Percentiles rank a stretch among this genome's conserved stretches.
Conservation (phyloP, 495 filamentous ascomycete genomes). For the Halenospora varia region DNA sequence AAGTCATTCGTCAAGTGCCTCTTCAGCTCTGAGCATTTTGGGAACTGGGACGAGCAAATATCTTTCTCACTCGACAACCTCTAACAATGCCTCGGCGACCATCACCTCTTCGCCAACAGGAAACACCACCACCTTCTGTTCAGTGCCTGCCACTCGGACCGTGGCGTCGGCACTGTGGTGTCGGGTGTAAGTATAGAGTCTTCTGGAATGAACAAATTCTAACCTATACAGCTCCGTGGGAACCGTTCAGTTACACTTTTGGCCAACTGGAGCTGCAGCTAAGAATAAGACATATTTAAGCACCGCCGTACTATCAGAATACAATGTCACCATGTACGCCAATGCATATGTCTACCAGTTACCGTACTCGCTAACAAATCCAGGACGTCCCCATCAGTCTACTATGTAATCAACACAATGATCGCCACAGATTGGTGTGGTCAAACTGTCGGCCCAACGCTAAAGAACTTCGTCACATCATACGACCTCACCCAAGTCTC, state of each 20-base stretch:
- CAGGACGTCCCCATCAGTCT: constrained; percentile 3
- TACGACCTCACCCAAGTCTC: neutral
- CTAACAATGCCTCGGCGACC: neutral
- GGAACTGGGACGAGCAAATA: neutral
- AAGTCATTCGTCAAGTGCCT: neutral
- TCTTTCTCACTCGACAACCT: neutral
- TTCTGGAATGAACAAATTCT: neutral
- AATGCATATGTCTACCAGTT: too few species aligned
- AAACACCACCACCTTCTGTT: neutral
- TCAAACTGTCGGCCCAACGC: neutral
- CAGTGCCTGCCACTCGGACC: neutral
- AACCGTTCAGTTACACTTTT: constrained; percentile 5
- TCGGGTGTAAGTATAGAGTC: neutral
- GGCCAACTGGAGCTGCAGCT: neutral
- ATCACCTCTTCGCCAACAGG: neutral
- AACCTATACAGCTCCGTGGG: neutral
- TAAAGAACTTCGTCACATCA: neutral
- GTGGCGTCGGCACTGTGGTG: neutral
- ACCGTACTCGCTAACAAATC: too few species aligned
- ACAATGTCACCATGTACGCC: constrained; percentile 3
- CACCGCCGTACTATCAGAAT: neutral
- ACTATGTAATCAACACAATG: constrained; percentile 4
- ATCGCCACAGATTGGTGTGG: neutral
- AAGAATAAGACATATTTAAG: neutral
- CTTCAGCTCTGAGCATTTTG: neutral